Percentiles rank a stretch among this genome's conserved stretches.
phyloP scores from a whole-genome alignment of 306 rosid genomes.

The Potentilla sterilis region DNA sequence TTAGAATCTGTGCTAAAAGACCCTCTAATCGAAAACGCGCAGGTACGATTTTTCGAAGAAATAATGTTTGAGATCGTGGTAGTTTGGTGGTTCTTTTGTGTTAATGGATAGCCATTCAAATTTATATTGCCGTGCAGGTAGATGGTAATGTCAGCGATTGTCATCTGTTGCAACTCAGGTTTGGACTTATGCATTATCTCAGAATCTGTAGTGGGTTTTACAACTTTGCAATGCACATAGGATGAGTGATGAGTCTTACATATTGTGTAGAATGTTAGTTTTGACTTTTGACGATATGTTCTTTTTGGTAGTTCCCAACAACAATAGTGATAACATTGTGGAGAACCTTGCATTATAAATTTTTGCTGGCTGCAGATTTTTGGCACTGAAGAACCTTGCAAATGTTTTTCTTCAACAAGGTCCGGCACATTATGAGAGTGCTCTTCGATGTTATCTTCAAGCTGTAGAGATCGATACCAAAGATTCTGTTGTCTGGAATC shows the following conservation, averaged over 20 bases:
- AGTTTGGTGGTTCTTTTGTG: slow-evolving; percentile 9
- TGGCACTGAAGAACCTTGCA: slow-evolving; percentile 94
- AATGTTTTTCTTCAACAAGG: slow-evolving; percentile 90
- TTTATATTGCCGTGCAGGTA: slow-evolving; percentile 47
- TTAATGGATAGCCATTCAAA: background rate
- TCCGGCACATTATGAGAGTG: slow-evolving; percentile 72
- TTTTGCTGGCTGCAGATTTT: slow-evolving; percentile 63
- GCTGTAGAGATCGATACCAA: slow-evolving; percentile 93
- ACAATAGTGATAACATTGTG: background rate
- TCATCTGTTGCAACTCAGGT: slow-evolving; percentile 96
- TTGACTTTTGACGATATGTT: background rate
- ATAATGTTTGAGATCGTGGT: background rate
- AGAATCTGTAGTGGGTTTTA: background rate
- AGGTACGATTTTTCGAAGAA: slow-evolving; percentile 34
- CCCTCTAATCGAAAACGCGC: slow-evolving; percentile 66
- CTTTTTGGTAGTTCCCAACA: background rate
- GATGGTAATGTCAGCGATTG: slow-evolving; percentile 70
- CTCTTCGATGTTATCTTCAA: slow-evolving; percentile 87
- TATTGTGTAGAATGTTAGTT: background rate
- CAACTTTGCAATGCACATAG: background rate
- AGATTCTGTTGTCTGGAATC: slow-evolving; percentile 98
- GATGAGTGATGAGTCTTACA: background rate
- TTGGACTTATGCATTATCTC: slow-evolving; percentile 17
- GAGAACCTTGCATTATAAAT: slow-evolving; percentile 1
- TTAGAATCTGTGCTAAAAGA: slow-evolving; percentile 83